A percentile compares a stretch with the other conserved stretches of the same genome.
Evolutionary conservation across 2,329 filamentous ascomycete genomes (phyloP).

Genomic region (Nectriaceae sp.): DNA sequence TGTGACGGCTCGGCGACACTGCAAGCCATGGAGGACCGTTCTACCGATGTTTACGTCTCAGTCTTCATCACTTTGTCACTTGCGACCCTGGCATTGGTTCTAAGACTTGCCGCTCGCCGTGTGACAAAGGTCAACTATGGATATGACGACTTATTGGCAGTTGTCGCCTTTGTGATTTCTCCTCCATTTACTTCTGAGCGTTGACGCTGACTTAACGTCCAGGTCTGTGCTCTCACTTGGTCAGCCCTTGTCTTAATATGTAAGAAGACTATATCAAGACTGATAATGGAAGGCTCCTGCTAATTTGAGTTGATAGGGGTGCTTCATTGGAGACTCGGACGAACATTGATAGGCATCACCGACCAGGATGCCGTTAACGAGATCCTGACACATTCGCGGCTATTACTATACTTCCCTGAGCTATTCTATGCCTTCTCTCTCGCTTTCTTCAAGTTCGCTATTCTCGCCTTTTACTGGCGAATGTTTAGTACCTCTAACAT

Average conservation of each 20-base stretch:
- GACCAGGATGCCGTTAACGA: slow-evolving; percentile 15
- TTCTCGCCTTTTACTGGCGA: slow-evolving; percentile 33
- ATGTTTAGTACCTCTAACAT: slow-evolving; percentile 31
- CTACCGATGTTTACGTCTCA: slow-evolving; percentile 16
- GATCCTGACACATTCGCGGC: slow-evolving; percentile 17
- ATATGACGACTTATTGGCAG: slow-evolving; percentile 19
- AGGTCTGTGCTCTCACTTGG: neutral
- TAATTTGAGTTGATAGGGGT: neutral
- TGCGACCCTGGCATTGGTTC: slow-evolving; percentile 18
- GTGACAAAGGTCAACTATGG: slow-evolving; percentile 26
- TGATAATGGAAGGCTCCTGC: neutral
- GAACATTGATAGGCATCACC: slow-evolving; percentile 4
- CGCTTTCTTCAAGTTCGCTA: slow-evolving; percentile 30
- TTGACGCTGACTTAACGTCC: slow-evolving; percentile 16
- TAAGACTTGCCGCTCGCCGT: slow-evolving; percentile 20
- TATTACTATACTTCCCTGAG: slow-evolving; percentile 29
- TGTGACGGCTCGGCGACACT: too few relatives aligned
- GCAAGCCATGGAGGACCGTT: neutral
- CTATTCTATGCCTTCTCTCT: slow-evolving; percentile 31
- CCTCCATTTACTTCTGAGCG: slow-evolving; percentile 13
- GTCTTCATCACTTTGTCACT: slow-evolving; percentile 21
- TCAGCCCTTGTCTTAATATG: neutral
- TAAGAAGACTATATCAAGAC: neutral
- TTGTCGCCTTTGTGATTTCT: slow-evolving; percentile 20
- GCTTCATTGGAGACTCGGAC: neutral